phyloP scores from a whole-genome alignment of 495 filamentous ascomycete genomes.

The Penicillium paxilli region DNA sequence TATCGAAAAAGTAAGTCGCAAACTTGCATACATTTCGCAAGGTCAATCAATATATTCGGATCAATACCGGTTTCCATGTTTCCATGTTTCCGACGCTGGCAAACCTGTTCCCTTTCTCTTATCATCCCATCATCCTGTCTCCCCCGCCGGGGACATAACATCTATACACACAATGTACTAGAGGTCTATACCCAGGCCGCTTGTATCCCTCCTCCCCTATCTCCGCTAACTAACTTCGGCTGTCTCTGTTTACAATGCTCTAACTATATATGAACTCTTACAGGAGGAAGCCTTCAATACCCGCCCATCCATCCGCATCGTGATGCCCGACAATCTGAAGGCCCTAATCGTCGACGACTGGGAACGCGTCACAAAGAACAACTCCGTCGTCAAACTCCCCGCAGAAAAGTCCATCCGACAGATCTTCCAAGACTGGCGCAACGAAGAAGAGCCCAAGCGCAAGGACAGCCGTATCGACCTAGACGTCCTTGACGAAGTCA shows the following conservation, averaged over 20 bases:
- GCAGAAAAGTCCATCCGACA: constrained; percentile 68
- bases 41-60: no score
- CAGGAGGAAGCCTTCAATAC: constrained; percentile 85
- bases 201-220: no score
- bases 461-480: constrained; percentile 57
- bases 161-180: no score
- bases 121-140: neutral
- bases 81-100: neutral
- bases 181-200: no score
- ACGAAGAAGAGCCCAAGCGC: constrained; percentile 67
- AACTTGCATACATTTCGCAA: neutral
- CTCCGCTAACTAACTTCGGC: no score
- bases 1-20: constrained; percentile 73
- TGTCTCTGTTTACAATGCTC: neutral
- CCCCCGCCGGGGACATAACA: no score
- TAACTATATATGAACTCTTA: neutral
- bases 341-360: constrained; percentile 93
- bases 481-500: constrained; percentile 86
- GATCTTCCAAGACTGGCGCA: constrained; percentile 78
- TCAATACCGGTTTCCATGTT: neutral
- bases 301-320: constrained; percentile 77
- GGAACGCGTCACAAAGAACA: constrained; percentile 96
- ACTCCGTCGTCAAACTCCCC: constrained; percentile 80
- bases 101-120: neutral
- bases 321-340: constrained; percentile 81